Evolutionary conservation across 192 early-diverging fungal genomes (phyloP).

Genomic region (Entomortierella lignicola): DNA sequence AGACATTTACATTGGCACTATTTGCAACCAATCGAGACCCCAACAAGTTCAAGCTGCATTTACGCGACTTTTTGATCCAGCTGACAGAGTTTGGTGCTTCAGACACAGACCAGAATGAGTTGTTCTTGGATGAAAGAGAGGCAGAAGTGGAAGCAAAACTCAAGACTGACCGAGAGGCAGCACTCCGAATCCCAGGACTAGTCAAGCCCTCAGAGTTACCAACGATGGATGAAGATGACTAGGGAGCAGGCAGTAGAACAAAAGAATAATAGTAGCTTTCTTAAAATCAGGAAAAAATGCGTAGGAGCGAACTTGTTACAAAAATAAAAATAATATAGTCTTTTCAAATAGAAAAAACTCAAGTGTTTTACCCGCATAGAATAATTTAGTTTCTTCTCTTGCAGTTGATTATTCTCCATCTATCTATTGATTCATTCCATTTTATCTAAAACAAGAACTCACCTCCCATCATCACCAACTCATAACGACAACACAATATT

Average conservation of each 20-base stretch:
- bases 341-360: too few relatives aligned
- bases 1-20: slow-evolving; percentile 86
- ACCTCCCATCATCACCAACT: too few relatives aligned
- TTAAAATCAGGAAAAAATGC: too few relatives aligned
- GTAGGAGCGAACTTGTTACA: too few relatives aligned
- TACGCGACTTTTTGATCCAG: slow-evolving; percentile 96
- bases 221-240: slow-evolving; percentile 64
- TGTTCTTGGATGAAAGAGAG: slow-evolving; percentile 94
- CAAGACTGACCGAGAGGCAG: slow-evolving; percentile 83
- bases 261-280: too few relatives aligned
- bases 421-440: too few relatives aligned
- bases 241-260: not conserved
- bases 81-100: slow-evolving; percentile 91
- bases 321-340: too few relatives aligned
- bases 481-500: too few relatives aligned
- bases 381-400: too few relatives aligned
- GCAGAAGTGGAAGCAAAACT: slow-evolving; percentile 79
- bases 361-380: too few relatives aligned
- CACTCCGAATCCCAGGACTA: slow-evolving; percentile 93
- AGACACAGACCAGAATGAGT: slow-evolving; percentile 73
- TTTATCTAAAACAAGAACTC: too few relatives aligned
- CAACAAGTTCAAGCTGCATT: slow-evolving; percentile 88
- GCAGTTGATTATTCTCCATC: too few relatives aligned
- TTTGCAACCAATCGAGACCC: slow-evolving; percentile 85
- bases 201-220: slow-evolving; percentile 90